These are phyloP conservation scores for Suhomyces coccinellae DNA, from an alignment of 1,139 yeast species.

Conservation along the genomic window DNA sequence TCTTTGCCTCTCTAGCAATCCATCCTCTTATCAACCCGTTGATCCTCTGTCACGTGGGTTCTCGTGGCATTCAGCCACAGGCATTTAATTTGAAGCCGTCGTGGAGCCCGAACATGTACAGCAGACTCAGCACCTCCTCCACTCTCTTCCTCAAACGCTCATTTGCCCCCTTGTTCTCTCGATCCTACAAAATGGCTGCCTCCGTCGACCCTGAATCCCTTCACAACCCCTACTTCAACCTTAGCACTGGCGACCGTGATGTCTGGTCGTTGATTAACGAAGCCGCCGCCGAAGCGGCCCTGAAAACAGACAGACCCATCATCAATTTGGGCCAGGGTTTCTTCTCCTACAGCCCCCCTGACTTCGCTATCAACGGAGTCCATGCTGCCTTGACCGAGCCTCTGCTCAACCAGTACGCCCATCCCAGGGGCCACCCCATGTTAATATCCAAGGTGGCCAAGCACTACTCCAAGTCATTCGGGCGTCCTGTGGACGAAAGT, in stretches of 20 bases:
- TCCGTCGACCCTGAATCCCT: conserved; percentile 22
- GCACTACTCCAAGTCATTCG: conserved; percentile 68
- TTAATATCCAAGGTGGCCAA: conserved; percentile 67
- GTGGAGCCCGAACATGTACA: neutral
- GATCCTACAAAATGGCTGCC: neutral
- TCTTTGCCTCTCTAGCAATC: no score
- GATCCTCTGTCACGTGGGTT: conserved; percentile 3
- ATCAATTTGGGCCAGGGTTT: conserved; percentile 95
- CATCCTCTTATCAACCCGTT: no score
- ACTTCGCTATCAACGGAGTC: conserved; percentile 85
- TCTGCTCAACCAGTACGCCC: conserved; percentile 86
- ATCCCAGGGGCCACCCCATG: conserved; percentile 81
- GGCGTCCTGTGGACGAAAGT: conserved; percentile 57
- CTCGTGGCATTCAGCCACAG: conserved; percentile 8
- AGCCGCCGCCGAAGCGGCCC: conserved; percentile 81
- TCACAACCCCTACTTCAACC: conserved; percentile 62
- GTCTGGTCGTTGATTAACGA: conserved; percentile 95
- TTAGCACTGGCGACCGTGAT: conserved; percentile 66
- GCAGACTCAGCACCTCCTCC: neutral
- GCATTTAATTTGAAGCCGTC: neutral
- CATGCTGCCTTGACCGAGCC: conserved; percentile 70
- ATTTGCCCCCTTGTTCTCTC: neutral
- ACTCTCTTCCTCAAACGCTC: neutral
- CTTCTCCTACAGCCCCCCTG: conserved; percentile 92
- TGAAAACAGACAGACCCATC: conserved; percentile 65